Evolutionary conservation across 768 basidiomycete species (phyloP), one percentile per base, ranked within the genome.

Genomic region (Albatrellus ellisii): DNA sequence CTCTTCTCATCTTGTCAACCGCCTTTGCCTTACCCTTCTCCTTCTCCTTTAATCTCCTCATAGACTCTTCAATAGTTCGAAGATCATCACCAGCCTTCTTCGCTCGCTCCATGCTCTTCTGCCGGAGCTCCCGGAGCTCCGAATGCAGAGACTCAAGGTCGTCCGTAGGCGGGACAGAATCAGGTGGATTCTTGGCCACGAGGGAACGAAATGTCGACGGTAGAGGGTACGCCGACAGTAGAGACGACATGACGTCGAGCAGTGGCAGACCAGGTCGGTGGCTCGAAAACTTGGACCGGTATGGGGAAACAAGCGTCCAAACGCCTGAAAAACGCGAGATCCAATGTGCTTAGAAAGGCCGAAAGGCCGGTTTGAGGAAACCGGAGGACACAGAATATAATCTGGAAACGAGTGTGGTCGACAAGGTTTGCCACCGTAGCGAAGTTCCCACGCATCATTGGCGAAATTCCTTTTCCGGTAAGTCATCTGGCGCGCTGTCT

Each of bases 61-160:
- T 77, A 37, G 78, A 79, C 60, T 81, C 83, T 48, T 82, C 75
- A 51, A 88, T 76, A 41, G 73, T 68, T 56, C 68, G 72, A 50
- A 84, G 62, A 66, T 88, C 85, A 54, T 80, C 75, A 25, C 70
- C 72, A 0, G 84, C 86, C 64, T 84, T 86, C 66, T 70, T 76
- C 29, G 68, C 73, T 50, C 81, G 70, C 47, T 78, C 77, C 36
- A 75, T 52, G 6, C 74, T 69, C 54, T 62, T 65, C 50, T 70
- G 63, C 52, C 67, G 72, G 40, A 79, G 59, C 36, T 62, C 46
- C 46, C 57, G 63, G 36, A 89, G 72, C 56, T 87, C 82, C 33
- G 64, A 52, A 29, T 79, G 72, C 17, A 87, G 67, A 17, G 58
- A 50, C 44, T 82, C 75, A 38, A 88, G 73, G 29, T 88, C 86